phyloP scores from a whole-genome alignment of 208 protist genomes.

The Leishmania aethiopica region DNA sequence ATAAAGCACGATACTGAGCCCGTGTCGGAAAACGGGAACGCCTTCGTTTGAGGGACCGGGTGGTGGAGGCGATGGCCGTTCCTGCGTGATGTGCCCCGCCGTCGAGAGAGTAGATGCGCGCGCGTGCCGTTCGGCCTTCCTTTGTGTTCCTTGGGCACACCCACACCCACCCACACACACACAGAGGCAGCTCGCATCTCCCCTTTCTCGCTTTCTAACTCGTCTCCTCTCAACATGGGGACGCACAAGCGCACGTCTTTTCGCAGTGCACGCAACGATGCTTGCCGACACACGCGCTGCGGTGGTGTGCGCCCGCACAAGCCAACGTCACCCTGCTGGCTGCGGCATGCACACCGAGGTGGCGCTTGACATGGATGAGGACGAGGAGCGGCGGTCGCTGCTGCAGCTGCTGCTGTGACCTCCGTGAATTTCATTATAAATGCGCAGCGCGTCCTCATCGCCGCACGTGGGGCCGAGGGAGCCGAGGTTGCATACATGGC shows the following conservation, averaged over 20 bases:
- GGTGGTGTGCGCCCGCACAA: background rate
- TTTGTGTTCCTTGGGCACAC: background rate
- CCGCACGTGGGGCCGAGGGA: constrained; percentile 29
- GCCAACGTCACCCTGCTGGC: background rate
- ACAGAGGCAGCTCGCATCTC: background rate
- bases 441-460: constrained; percentile 40
- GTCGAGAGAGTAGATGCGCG: background rate
- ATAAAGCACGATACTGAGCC: background rate
- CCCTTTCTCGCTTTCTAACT: background rate
- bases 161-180: background rate
- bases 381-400: constrained; percentile 10
- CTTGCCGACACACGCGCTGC: background rate
- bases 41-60: background rate
- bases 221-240: background rate
- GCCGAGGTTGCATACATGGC: constrained; percentile 30
- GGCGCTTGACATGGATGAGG: constrained; percentile 3
- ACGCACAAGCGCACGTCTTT: background rate
- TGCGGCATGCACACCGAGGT: background rate
- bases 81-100: background rate
- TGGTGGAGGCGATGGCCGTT: background rate
- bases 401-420: constrained; percentile 17
- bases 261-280: background rate
- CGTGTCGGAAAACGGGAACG: background rate
- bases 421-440: constrained; percentile 53
- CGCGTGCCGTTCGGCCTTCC: background rate